Percentiles rank a stretch among this genome's conserved stretches.
These are phyloP conservation scores for Lentinus brumalis DNA, from an alignment of 768 basidiomycete genomes.

Conservation along the genomic window DNA sequence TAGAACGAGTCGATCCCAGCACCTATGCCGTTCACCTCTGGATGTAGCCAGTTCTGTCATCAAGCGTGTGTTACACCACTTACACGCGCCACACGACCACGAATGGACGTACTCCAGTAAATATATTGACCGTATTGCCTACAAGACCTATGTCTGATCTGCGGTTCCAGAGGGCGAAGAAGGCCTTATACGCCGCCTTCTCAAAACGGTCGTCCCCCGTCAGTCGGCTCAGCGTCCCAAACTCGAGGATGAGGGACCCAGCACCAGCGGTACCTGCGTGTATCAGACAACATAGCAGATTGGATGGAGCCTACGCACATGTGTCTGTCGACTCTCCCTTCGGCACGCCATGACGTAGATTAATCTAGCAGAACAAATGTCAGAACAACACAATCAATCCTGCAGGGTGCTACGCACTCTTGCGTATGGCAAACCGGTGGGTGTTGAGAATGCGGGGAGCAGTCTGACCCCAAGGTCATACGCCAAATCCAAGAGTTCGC, in stretches of 20 bases:
- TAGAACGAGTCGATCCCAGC: conserved; percentile 97
- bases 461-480: conserved; percentile 85
- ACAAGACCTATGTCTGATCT: conserved; percentile 82
- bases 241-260: conserved; percentile 91
- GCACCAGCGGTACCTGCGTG: conserved; percentile 84
- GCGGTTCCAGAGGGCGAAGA: conserved; percentile 92
- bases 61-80: background rate
- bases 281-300: background rate
- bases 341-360: conserved; percentile 77
- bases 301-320: conserved; percentile 54
- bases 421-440: conserved; percentile 91
- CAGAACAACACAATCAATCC: too few relatives aligned
- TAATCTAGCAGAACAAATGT: conserved; percentile 52
- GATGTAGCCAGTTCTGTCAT: conserved; percentile 68
- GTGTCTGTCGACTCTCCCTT: conserved; percentile 81
- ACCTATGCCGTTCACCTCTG: conserved; percentile 81
- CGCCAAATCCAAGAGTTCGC: conserved; percentile 79
- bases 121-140: conserved; percentile 84
- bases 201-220: conserved; percentile 92
- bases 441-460: conserved; percentile 88
- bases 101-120: conserved; percentile 66
- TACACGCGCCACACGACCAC: background rate
- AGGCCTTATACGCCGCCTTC: conserved; percentile 85
- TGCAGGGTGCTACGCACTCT: conserved; percentile 48
- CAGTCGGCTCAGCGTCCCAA: conserved; percentile 88